Percentiles rank a stretch among this genome's conserved stretches.
phyloP scores from a whole-genome alignment of 208 protist species.

The Leishmania arabica region DNA sequence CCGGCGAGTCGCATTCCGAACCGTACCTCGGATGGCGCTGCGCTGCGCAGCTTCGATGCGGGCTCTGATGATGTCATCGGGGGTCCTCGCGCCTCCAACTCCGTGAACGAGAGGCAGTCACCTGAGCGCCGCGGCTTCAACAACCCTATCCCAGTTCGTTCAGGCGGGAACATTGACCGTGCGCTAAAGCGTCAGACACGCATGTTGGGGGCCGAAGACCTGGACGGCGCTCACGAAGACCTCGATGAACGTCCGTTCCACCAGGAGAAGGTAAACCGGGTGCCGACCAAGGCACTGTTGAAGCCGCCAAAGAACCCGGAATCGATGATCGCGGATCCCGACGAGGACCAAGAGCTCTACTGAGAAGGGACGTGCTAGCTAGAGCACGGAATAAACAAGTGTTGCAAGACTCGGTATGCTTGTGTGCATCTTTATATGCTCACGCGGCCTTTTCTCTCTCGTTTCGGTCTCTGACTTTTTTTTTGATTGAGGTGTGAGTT shows the following conservation, averaged over 20 bases:
- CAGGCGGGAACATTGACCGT: constrained; percentile 3
- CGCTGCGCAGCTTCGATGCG: not conserved
- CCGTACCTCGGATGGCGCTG: not conserved
- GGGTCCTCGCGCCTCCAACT: not conserved
- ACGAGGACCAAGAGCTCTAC: constrained; percentile 34
- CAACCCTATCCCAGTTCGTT: constrained; percentile 16
- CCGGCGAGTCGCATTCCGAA: not conserved
- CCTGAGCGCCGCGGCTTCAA: constrained; percentile 26
- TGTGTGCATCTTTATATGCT: not conserved
- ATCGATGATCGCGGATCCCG: constrained; percentile 40
- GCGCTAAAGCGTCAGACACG: constrained; percentile 12
- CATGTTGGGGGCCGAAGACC: constrained; percentile 26
- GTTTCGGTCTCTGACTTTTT: not conserved
- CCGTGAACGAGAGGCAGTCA: not conserved
- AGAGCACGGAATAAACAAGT: not conserved
- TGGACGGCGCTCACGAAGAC: constrained; percentile 22
- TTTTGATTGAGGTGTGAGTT: not conserved
- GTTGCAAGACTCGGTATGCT: not conserved
- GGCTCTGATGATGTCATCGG: not conserved
- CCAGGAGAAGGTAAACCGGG: constrained; percentile 40
- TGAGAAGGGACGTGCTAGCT: not conserved
- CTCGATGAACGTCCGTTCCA: constrained; percentile 35
- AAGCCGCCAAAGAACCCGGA: constrained; percentile 43
- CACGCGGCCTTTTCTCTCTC: not conserved
- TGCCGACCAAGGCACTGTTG: constrained; percentile 49